Base-by-base conservation (phyloP, 805 yeast species). In the Metschnikowia continentalis region DNA sequence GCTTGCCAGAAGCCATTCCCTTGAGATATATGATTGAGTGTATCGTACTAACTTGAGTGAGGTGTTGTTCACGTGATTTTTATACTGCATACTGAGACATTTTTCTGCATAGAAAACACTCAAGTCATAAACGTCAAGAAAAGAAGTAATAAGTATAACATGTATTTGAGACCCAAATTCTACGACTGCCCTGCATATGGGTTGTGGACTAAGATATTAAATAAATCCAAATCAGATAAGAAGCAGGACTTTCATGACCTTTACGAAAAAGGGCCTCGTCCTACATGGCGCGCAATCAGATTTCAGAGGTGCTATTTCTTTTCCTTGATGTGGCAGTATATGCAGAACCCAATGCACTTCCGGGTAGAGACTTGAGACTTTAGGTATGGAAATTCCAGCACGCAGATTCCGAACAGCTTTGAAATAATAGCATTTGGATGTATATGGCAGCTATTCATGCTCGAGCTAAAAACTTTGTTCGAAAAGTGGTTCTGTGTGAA, bases 1-100 rank as follows among this genome's bases (percentile, higher is more conserved):
- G 47, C 39, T 26, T 14, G 26, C 23, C 47, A 35, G 39, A 32
- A 32, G 47, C 39, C 47, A 36, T 44, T 32, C 22, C 38, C 33
- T 22, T 14, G n/a, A 20, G 46, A 8, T 10, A 3, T 6, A n/a
- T 13, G n/a, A 15, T 10, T 8, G n/a, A 42, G 22, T 20, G 30
- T 33, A 35, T n/a, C 38, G 30, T 42, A 35, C 20, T 32, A n/a
- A 20, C 32, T 33, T 20, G 37, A n/a, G 38, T 33, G 46, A 42
- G 46, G 38, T 22, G 22, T 33, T 5, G 19, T 11, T 42, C 46
- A 42, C 46, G 32, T 42, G 46, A 32, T 4, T 2, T 1, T 1
- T 1, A 1, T 14, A 13, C 46, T 32, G 46, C 46, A 32, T 32
- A 13, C 2, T 32, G 11, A 14, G 5, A 1, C 11, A 8, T 20